Conservation (phyloP, 1,139 yeast species). For the Geotrichum europaeum region DNA sequence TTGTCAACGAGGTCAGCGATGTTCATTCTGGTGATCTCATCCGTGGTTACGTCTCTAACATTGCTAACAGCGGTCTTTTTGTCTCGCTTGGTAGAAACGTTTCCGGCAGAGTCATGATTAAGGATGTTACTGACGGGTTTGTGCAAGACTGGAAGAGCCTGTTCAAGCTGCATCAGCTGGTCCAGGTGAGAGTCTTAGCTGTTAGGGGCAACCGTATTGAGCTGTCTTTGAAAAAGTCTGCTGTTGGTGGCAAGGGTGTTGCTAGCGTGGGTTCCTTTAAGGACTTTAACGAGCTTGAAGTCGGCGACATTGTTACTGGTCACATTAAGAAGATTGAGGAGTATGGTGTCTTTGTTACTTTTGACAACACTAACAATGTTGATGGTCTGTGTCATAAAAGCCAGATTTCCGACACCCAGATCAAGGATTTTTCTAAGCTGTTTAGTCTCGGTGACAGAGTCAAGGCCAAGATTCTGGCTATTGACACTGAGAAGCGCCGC, state of each 20-base stretch:
- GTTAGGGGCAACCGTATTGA: constrained; percentile 55
- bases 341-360: constrained; percentile 82
- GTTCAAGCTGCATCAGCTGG: constrained; percentile 64
- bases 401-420: constrained; percentile 63
- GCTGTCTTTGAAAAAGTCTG: constrained; percentile 77
- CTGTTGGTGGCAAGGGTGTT: constrained; percentile 58
- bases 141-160: constrained; percentile 83
- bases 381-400: constrained; percentile 86
- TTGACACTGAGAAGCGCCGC: constrained; percentile 62
- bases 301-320: constrained; percentile 73
- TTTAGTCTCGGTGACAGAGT: constrained; percentile 88
- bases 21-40: constrained; percentile 64
- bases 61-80: constrained; percentile 73
- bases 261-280: constrained; percentile 39
- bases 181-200: constrained; percentile 65
- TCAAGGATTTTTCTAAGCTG: constrained; percentile 48
- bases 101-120: constrained; percentile 74
- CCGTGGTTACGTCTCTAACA: constrained; percentile 70
- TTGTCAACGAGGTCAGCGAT: constrained; percentile 48
- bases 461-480: constrained; percentile 66
- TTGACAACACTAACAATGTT: constrained; percentile 67
- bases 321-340: constrained; percentile 66
- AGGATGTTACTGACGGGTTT: constrained; percentile 75
- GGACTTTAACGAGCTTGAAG: constrained; percentile 55
- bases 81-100: constrained; percentile 68